These are phyloP conservation scores for Xylariaceae sp. DNA, from an alignment of 2,329 filamentous ascomycete genomes.

Conservation along the genomic window DNA sequence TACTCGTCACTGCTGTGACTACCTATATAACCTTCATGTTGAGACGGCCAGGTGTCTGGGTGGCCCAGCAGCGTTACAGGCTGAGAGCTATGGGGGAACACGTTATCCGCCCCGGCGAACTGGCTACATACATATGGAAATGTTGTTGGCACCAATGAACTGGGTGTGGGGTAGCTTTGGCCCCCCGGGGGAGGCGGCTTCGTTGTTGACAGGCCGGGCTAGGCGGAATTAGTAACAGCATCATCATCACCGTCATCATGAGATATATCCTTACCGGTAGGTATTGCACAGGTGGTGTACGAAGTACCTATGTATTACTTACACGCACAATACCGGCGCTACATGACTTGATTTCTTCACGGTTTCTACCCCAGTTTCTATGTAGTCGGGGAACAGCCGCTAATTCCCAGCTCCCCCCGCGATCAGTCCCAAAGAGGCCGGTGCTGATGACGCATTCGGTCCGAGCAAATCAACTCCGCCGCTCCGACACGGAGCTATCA, in stretches of 20 bases:
- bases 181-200: background rate
- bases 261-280: background rate
- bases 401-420: constrained; percentile 11
- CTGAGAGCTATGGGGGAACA: background rate
- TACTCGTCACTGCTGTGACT: background rate
- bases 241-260: constrained; percentile 2
- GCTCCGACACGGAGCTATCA: background rate
- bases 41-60: background rate
- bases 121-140: background rate
- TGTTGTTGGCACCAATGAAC: background rate
- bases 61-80: background rate
- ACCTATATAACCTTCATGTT: background rate
- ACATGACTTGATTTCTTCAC: background rate
- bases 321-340: too few species aligned
- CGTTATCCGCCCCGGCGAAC: background rate
- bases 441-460: constrained; percentile 15
- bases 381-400: constrained; percentile 6
- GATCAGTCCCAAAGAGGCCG: constrained; percentile 4
- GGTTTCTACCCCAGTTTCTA: background rate
- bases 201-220: background rate
- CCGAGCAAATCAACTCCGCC: constrained; percentile 8
- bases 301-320: background rate
- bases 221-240: background rate
- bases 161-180: background rate
- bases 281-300: background rate